Evolutionary conservation across 2,329 filamentous ascomycete species (phyloP), one percentile per base, ranked within the genome.

Genomic region (Penicillium sp.): DNA sequence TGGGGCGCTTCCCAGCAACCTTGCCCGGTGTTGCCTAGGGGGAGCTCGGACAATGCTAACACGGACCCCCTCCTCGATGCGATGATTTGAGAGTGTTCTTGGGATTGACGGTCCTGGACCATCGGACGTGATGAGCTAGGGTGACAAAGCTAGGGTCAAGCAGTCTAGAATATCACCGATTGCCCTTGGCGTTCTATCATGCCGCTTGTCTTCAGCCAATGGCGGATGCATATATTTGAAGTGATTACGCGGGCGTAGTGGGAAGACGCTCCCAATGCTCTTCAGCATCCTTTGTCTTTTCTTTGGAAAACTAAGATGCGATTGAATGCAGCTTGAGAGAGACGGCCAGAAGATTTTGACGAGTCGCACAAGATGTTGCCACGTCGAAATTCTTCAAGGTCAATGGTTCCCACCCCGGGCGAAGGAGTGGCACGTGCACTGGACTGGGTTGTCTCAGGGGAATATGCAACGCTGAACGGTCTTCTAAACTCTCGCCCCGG

Each of bases 41-140:
- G n/a, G 26, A 43, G 29, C 29, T 36, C 43, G 38, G 42, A 10
- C 29, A n/a, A 33, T 23, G 29, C 42, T 45, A 18, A 45, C 28
- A 45, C 16, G n/a, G 18, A 16, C 13, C 13, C 41, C 41, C 24
- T 4, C 13, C 13, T n/a, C 8, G 23, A 50, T 45, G 36, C 24
- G 42, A 23, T 43, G 15, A 36, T 41, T 43, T 23, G 42, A 42
- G 12, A 13, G 12, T 23, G 23, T 29, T 29, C 36, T 26, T 29
- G 21, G 42, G 47, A 52, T 57, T 41, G 23, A 44, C 55, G 53
- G 61, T 61, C 59, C 61, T 55, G 54, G 61, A 56, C 33, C 52
- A 57, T 55, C 59, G 43, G 53, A 45, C 61, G 61, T 61, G 51
- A 56, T 33, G 46, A 45, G 38, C 52, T 45, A 47, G 52, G 53